These are phyloP conservation scores for Chlorencoelia australis DNA, from an alignment of 2,329 filamentous ascomycete genomes.

Conservation along the genomic window DNA sequence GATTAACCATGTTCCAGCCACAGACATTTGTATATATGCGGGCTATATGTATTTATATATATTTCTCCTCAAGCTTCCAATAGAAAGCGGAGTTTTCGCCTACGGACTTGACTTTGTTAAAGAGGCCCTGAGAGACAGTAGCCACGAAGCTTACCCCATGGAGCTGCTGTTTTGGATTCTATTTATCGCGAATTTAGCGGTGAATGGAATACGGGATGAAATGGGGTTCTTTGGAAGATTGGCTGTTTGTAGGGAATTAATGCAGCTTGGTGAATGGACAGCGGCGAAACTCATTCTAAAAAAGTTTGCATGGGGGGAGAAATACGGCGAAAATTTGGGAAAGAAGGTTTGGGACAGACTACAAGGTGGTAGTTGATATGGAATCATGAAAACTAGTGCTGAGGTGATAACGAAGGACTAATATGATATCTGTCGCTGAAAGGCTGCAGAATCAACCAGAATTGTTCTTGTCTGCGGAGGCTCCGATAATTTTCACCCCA, in stretches of 20 bases:
- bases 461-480: too few species aligned
- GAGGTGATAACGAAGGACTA: too few species aligned
- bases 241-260: neutral
- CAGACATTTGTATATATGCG: too few species aligned
- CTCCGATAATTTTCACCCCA: too few species aligned
- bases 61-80: neutral
- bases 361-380: too few species aligned
- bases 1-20: too few species aligned
- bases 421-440: too few species aligned
- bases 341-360: neutral
- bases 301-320: constrained; percentile 1
- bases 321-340: neutral
- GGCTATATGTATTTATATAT: too few species aligned
- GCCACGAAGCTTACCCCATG: neutral
- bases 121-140: neutral
- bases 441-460: too few species aligned
- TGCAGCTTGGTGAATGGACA: neutral
- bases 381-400: too few species aligned
- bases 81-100: neutral
- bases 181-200: neutral
- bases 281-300: neutral
- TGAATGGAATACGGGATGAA: neutral
- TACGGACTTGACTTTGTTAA: neutral
- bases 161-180: constrained; percentile 1
- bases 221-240: constrained; percentile 1